phyloP scores from a whole-genome alignment of 179 eudicot genomes.

The Beta macrorhiza region DNA sequence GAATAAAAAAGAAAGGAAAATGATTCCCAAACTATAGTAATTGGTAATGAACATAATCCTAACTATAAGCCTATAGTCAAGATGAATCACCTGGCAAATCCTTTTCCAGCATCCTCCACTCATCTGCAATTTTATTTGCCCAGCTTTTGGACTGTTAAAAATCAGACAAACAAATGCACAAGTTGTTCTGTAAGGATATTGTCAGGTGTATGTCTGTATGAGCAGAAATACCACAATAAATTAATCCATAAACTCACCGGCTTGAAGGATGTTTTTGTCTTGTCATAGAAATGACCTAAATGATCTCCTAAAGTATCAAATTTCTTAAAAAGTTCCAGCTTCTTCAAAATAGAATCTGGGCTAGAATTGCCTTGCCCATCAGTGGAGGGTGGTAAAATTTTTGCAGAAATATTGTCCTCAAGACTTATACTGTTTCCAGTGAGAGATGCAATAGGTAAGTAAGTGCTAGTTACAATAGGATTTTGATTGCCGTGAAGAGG shows the following conservation, averaged over 20 bases:
- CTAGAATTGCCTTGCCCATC: slow-evolving; percentile 24
- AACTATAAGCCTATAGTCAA: slow-evolving; percentile 1
- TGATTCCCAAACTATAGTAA: neutral
- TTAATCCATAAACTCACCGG: slow-evolving; percentile 34
- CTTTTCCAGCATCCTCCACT: slow-evolving; percentile 80
- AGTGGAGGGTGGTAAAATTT: slow-evolving; percentile 32
- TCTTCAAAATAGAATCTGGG: slow-evolving; percentile 41
- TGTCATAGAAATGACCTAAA: slow-evolving; percentile 51
- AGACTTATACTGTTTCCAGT: slow-evolving; percentile 17
- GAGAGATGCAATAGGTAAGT: neutral
- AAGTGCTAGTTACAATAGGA: neutral
- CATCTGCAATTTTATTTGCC: slow-evolving; percentile 72
- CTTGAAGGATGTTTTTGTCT: slow-evolving; percentile 20
- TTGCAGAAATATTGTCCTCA: slow-evolving; percentile 31
- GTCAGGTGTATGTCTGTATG: neutral
- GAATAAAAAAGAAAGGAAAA: neutral
- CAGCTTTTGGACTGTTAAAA: slow-evolving; percentile 63
- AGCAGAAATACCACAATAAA: slow-evolving; percentile 13
- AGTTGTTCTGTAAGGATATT: slow-evolving; percentile 8
- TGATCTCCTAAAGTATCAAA: slow-evolving; percentile 71
- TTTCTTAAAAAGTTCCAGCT: slow-evolving; percentile 47
- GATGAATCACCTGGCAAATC: slow-evolving; percentile 70
- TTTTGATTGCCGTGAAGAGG: neutral
- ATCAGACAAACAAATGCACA: slow-evolving; percentile 12
- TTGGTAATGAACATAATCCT: neutral